Conservation (phyloP, 2,329 filamentous ascomycete species). For the Trichocomaceae sp. region DNA sequence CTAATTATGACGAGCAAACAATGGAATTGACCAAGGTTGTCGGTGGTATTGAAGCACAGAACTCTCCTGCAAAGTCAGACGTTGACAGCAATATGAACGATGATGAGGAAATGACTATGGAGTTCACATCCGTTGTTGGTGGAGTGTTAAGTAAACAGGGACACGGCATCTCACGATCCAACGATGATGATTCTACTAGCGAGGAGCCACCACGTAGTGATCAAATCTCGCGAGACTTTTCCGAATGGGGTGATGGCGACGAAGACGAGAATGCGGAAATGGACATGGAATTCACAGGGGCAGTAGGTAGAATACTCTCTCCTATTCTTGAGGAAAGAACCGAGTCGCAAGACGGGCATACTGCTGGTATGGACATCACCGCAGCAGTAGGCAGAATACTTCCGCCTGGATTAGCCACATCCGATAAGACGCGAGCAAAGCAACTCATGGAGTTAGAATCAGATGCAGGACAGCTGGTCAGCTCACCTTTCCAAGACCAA, state of each 20-base stretch:
- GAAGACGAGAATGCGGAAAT: conserved; percentile 28
- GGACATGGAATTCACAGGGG: conserved; percentile 57
- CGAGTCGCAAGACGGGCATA: conserved; percentile 38
- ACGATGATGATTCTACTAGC: conserved; percentile 3
- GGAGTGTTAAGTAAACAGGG: conserved; percentile 31
- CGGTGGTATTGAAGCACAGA: conserved; percentile 31
- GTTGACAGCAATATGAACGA: conserved; percentile 29
- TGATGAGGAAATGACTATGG: conserved; percentile 44
- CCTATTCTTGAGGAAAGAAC: conserved; percentile 32
- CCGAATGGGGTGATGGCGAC: conserved; percentile 19
- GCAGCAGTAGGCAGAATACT: conserved; percentile 58
- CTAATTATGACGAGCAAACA: conserved; percentile 43
- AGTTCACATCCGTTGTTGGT: conserved; percentile 42
- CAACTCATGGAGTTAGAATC: conserved; percentile 55
- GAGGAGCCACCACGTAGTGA: conserved; percentile 15
- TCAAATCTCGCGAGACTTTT: conserved; percentile 19
- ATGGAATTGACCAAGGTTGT: conserved; percentile 43
- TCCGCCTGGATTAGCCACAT: conserved; percentile 32
- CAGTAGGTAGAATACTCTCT: conserved; percentile 40
- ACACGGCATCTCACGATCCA: conserved; percentile 3
- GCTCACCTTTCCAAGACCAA: conserved; percentile 42
- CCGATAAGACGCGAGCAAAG: conserved; percentile 46
- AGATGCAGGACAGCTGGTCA: conserved; percentile 42
- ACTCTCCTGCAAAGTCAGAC: conserved; percentile 24
- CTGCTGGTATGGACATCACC: conserved; percentile 63